Percentiles rank a stretch among this genome's conserved stretches.
Evolutionary conservation across 2,329 filamentous ascomycete species (phyloP).

Genomic region (Magnaporthales sp.): DNA sequence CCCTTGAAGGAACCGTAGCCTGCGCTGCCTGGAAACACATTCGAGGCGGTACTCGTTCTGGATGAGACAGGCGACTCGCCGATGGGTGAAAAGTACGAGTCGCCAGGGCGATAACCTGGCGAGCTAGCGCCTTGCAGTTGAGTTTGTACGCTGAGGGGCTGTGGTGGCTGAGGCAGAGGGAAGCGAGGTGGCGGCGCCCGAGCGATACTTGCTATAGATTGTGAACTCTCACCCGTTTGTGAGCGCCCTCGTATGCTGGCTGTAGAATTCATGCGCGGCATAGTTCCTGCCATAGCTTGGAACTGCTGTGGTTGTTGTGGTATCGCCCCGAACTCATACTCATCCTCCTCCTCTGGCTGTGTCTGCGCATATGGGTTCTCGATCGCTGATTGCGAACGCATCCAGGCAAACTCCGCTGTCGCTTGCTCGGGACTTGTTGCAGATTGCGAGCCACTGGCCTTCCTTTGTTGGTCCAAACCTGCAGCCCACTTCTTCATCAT

Average conservation of each 20-base stretch:
- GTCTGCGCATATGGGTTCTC: conserved; percentile 71
- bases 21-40: conserved; percentile 51
- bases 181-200: conserved; percentile 58
- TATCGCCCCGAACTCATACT: conserved; percentile 37
- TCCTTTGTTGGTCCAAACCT: conserved; percentile 68
- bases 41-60: conserved; percentile 65
- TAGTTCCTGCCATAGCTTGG: conserved; percentile 27
- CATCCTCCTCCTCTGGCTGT: conserved; percentile 49
- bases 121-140: conserved; percentile 38
- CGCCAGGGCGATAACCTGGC: conserved; percentile 53
- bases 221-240: conserved; percentile 61
- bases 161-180: conserved; percentile 50
- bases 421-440: conserved; percentile 35
- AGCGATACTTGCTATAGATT: conserved; percentile 46
- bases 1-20: conserved; percentile 62
- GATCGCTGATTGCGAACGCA: conserved; percentile 58
- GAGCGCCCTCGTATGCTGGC: conserved; percentile 69
- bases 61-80: conserved; percentile 71
- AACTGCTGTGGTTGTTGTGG: conserved; percentile 22
- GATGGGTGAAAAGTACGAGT: conserved; percentile 90
- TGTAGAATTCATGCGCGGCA: conserved; percentile 62
- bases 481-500: conserved; percentile 86
- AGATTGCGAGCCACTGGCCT: conserved; percentile 39
- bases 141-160: conserved; percentile 62
- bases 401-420: conserved; percentile 73